Base-by-base conservation (phyloP, 805 yeast species). In the Schwanniomyces vanrijiae region DNA sequence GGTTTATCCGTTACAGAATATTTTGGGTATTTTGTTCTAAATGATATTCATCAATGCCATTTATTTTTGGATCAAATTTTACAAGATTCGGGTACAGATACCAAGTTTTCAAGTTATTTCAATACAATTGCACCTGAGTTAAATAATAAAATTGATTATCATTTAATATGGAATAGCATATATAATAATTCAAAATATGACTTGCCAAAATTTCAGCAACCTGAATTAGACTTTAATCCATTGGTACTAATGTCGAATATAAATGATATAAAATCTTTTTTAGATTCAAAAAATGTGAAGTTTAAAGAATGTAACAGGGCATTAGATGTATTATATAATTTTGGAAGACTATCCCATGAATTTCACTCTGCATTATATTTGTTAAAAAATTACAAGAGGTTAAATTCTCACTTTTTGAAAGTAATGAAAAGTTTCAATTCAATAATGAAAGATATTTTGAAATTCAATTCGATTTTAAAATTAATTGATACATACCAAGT, bases 281-380 rank as follows among this genome's bases (percentile, higher is more conserved):
- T 20, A n/a, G 25, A 37, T 37, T 21, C n/a, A 13, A 21, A 21
- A 7, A 14, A 14, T 5, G 2, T 37, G 3, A 31, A 22, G n/a
- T 2, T 14, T 10, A 22, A n/a, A 3, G n/a, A 13, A 13, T 28
- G 19, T n/a, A 28, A n/a, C 3, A 28, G 6, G 2, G 38, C 39
- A 26, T 21, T 47, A 21, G 22, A 35, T 25, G 47, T 40, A n/a
- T 21, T 47, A 19, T 37, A 29, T 20, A 29, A 40, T 10, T 47
- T 43, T 34, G 51, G 51, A 11, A 48, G 26, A 22, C 31, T 44
- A 11, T 14, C 47, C 3, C 45, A 44, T 24, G 51, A 48, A 20
- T 48, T 48, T 21, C 38, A 48, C 26, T 22, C 43, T 5, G 31
- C 41, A 4, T 18, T 37, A 5, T 19, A 21, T 26, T n/a, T 45